Base-by-base conservation (phyloP, 257 asterid species). In the Nicotiana sylvestris region DNA sequence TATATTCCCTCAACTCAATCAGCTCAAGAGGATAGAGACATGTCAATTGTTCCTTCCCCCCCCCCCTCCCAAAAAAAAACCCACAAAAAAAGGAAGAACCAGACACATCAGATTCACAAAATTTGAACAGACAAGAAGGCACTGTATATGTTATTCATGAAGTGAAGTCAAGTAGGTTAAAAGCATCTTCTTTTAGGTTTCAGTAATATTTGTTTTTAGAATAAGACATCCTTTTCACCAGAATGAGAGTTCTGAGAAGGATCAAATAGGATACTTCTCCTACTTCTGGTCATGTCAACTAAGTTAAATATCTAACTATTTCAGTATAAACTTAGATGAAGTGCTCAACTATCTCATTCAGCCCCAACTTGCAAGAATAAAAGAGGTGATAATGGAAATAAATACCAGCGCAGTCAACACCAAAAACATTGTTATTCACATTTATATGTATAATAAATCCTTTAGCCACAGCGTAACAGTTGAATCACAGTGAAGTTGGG, bases 121-220 rank as follows among this genome's bases (percentile, higher is more conserved):
- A 72, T 72, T 46, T 46, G 61, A 46, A 25, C 37, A 72, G 78
- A 72, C 51, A 76, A 76, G 64, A 76, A 51, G 27, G 46, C 80
- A 72, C 27, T 51, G 43, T 51, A 46, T 76, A 15, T 51, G 64
- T 25, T 12, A 7, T 76, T 3, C 27, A 74, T 29, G 61, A 72
- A 46, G 39, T 6, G 79, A 74, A 49, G 27, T 74, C 79, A 49
- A 74, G 61, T 49, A 13, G 43, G 62, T 74, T 21, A 27, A 27
- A 15, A 74, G 35, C 80, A 74, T 74, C 27, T 74, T 13, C 43
- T 39, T 74, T 74, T 13, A 49, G 78, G 39, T 13, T 49, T 74
- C 79, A 74, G 79, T 49, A 74, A 49, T 46, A 25, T 25, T 18
- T 43, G 27, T 72, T 46, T 58, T 25, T 15, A 46, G 39, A 72